Base-by-base conservation (phyloP, 1,284 basidiomycete genomes). In the Schizophyllum commune region DNA sequence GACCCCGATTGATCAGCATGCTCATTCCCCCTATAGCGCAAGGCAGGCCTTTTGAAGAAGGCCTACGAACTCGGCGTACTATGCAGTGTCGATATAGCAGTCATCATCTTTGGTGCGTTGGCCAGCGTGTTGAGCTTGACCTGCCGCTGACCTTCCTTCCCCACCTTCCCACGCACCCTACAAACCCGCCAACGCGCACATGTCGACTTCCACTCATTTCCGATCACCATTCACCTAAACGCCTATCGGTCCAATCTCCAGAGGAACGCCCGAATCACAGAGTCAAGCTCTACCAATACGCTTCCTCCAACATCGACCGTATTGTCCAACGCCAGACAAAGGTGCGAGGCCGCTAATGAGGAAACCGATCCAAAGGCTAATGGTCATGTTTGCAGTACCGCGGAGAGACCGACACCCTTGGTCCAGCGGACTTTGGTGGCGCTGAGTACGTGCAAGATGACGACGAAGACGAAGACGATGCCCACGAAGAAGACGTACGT, bases 1-100 rank as follows among this genome's bases (percentile, higher is more conserved):
- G 20, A 13, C 13, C 53, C 3, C 11, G 5, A 55, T 47, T 55
- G 19, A 6, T 55, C 53, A 55, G 60, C 61, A 58, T 63, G 21
- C 60, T 58, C 64, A 62, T 65, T 60, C 1, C 39, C 54, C 39
- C 62, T 60, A 2, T 69, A 84, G 82, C 75, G 86, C 67, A 88
- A 87, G 75, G 83, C 84, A 61, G 86, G 86, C 8, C 77, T 89
- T 47, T 86, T 89, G 79, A 88, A 88, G 70, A 88, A 88, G 70
- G 86, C 86, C 2, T 85, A 86, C 72, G 85, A 88, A 72, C 80
- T 88, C 54, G 85, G 85, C 27, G 84, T 88, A 3, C 75, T 89
- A 58, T 88, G 86, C 68, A 83, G 82, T 32, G 85, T 86, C 62
- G 84, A 88, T 65, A 82, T 89, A 54, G 85, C 84, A 5, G 83